phyloP scores from a whole-genome alignment of 768 basidiomycete species.

The Leccinum subgranulosum region DNA sequence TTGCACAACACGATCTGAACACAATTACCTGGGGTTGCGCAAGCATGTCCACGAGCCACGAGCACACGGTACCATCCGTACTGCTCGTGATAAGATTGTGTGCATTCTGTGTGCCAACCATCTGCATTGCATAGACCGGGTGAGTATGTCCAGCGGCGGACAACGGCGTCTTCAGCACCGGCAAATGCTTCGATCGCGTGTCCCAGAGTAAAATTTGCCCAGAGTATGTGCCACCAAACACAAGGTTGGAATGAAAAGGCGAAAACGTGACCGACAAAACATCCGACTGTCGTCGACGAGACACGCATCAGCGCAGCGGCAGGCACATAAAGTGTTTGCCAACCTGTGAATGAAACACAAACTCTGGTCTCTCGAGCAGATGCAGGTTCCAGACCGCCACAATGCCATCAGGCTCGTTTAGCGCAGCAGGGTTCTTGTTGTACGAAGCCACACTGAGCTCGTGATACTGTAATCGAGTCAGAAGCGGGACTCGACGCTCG shows the following conservation, averaged over 20 bases:
- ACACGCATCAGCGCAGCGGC: constrained; percentile 3
- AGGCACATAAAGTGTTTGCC: constrained; percentile 21
- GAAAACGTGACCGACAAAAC: constrained; percentile 96
- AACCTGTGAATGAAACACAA: constrained; percentile 97
- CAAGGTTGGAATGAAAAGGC: constrained; percentile 94
- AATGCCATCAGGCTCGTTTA: constrained; percentile 96
- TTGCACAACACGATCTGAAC: neutral
- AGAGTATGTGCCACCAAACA: constrained; percentile 99
- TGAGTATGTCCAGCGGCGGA: constrained; percentile 97
- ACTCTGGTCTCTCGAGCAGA: constrained; percentile 92
- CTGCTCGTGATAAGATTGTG: constrained; percentile 96
- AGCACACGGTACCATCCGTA: constrained; percentile 95
- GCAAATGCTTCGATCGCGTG: constrained; percentile 93
- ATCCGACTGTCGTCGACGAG: constrained; percentile 68
- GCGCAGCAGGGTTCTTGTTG: constrained; percentile 91
- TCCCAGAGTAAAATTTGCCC: constrained; percentile 99
- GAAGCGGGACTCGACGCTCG: neutral
- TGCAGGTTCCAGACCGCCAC: constrained; percentile 98
- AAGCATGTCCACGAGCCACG: constrained; percentile 98
- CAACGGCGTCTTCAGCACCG: constrained; percentile 93
- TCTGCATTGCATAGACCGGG: constrained; percentile 97
- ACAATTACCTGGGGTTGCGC: constrained; percentile 85
- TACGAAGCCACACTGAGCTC: constrained; percentile 95
- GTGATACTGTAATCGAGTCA: constrained; percentile 62
- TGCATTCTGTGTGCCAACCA: constrained; percentile 55